These are phyloP conservation scores for Chamaecyparis obtusa DNA, from an alignment of 75 land plant species.

Conservation along the genomic window DNA sequence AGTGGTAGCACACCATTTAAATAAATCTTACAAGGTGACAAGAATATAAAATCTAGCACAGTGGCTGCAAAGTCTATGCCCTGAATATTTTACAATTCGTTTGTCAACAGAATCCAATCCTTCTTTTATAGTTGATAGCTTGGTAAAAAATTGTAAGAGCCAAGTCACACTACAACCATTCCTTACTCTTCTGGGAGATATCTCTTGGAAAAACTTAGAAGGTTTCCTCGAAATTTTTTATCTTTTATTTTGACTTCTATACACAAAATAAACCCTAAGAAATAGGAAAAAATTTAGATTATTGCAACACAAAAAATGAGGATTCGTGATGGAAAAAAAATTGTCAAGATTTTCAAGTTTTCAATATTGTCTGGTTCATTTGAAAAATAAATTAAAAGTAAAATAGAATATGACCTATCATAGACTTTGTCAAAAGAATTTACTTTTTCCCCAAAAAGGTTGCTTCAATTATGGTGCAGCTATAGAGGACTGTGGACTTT, in stretches of 20 bases:
- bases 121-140: background rate
- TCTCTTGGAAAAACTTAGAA: background rate
- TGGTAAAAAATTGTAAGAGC: background rate
- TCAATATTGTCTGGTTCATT: background rate
- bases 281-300: no score
- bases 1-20: no score
- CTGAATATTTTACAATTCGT: background rate
- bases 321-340: background rate
- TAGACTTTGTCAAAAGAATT: background rate
- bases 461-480: background rate
- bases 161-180: background rate
- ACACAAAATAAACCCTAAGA: no score
- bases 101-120: background rate
- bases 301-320: background rate
- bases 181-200: background rate
- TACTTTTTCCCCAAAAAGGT: background rate
- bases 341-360: background rate
- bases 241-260: no score
- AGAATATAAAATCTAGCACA: no score
- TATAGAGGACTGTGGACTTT: constrained; percentile 9
- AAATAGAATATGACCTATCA: background rate
- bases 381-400: background rate
- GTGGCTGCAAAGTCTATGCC: background rate
- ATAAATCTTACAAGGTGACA: background rate
- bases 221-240: background rate